Base-by-base conservation (phyloP, 225 moss, liverwort and hornwort genomes). In the Physcomitrellopsis africana region DNA sequence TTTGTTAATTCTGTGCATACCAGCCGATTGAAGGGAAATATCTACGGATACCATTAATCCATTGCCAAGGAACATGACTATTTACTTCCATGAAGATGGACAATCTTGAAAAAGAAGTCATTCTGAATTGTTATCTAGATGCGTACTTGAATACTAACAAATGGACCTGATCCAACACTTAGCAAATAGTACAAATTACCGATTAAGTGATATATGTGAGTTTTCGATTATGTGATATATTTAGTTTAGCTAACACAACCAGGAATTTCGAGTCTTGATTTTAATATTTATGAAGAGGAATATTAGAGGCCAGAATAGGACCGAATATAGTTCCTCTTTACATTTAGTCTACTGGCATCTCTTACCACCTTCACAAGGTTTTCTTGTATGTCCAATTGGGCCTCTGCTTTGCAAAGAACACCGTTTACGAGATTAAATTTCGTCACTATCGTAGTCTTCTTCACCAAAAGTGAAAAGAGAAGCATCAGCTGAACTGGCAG, bases 401-500 rank as follows among this genome's bases (percentile, higher is more conserved):
- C 47, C 63, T 69, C 70, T 54, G 24, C 54, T 77, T 59, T 3
- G 58, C 49, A 56, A 55, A 65, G 53, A 24, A 23, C 12, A 37
- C 66, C 46, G 17, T 10, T 11, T 10, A 57, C 11, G 16, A 45
- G 22, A 58, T 65, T 58, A 78, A 2, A 1, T 58, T 16, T 92
- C 93, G 12, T 94, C 92, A 63, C 87, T 91, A 20, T 91, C 92
- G 37, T 80, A 90, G 74, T 93, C 94, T 49, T 97, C 93, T 32
- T 99, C 94, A 53, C 86, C 91, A 63, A 99, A 99, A 19, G 90
- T 88, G 77, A 99, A 94, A 7, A 99, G 83, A 5, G 94, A 99
- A 12, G 93, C 85, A 81, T 99, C 97, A 20, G 97, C 97, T 11
- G 93, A 92, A 82, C 89, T 92, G 10, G 96, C 94, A 51, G 88